Conservation (phyloP, 352 stramenopile species). For the Globisporangium megalacanthum region DNA sequence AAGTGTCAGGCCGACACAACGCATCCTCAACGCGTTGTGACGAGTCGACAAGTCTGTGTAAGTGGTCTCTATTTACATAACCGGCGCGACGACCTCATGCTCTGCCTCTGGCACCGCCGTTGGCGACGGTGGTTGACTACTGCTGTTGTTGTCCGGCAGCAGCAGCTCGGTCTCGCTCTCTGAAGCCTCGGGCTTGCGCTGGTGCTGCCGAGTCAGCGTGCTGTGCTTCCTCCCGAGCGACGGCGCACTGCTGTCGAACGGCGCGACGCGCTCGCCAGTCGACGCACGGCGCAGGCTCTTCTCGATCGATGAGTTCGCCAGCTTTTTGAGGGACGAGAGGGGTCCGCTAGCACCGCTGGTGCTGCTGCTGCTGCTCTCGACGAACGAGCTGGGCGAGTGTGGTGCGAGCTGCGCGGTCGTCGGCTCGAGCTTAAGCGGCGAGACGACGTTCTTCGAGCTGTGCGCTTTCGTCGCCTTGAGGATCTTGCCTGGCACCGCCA, state of each 20-base stretch:
- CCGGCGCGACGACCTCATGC: background rate
- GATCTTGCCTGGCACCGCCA: constrained; percentile 41
- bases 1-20: too few species aligned
- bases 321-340: constrained; percentile 22
- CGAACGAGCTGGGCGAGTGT: background rate
- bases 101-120: constrained; percentile 16
- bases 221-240: constrained; percentile 54
- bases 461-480: constrained; percentile 25
- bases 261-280: constrained; percentile 20
- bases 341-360: background rate
- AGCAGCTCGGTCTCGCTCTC: constrained; percentile 18
- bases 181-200: constrained; percentile 6
- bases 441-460: constrained; percentile 10
- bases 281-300: constrained; percentile 21
- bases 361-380: background rate
- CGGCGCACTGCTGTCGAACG: constrained; percentile 40
- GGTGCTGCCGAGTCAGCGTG: constrained; percentile 9
- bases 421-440: constrained; percentile 6
- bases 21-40: too few species aligned
- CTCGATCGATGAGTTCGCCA: constrained; percentile 22
- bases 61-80: constrained; percentile 7
- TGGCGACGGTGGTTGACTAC: constrained; percentile 22
- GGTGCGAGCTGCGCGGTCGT: background rate
- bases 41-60: background rate
- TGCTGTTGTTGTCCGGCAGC: constrained; percentile 47